Evolutionary conservation across 1,284 basidiomycete species (phyloP).

Genomic region (Microbotryum intermedium): DNA sequence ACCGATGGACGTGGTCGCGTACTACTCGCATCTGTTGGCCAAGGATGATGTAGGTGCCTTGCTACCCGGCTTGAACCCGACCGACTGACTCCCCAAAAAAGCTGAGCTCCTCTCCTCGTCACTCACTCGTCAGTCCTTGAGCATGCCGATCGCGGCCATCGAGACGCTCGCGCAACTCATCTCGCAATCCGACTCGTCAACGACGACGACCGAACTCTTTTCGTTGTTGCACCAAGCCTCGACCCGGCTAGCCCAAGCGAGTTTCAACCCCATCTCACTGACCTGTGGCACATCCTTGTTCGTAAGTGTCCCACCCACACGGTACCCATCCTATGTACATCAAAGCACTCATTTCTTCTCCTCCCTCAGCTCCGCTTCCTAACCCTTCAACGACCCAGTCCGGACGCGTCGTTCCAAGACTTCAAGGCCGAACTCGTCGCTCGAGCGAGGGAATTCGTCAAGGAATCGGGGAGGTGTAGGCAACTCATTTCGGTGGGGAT

Average conservation of each 20-base stretch:
- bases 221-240: conserved; percentile 70
- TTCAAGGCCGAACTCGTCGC: conserved; percentile 70
- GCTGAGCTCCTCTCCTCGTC: too few relatives aligned
- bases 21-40: too few relatives aligned
- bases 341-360: background rate
- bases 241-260: conserved; percentile 53
- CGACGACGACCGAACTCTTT: conserved; percentile 83
- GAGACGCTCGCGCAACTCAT: conserved; percentile 69
- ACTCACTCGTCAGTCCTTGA: conserved; percentile 48
- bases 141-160: conserved; percentile 79
- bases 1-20: too few relatives aligned
- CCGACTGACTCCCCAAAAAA: too few relatives aligned
- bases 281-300: conserved; percentile 86
- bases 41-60: too few relatives aligned
- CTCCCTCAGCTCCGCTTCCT: conserved; percentile 38
- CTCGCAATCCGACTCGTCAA: conserved; percentile 59
- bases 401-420: conserved; percentile 57
- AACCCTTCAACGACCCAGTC: conserved; percentile 30
- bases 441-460: conserved; percentile 55
- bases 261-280: conserved; percentile 71
- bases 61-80: too few relatives aligned
- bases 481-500: conserved; percentile 83
- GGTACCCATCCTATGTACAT: conserved; percentile 56
- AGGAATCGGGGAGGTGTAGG: conserved; percentile 51
- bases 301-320: conserved; percentile 78